These are phyloP conservation scores for Neofusicoccum cordaticola DNA, from an alignment of 2,329 filamentous ascomycete species.

Conservation along the genomic window DNA sequence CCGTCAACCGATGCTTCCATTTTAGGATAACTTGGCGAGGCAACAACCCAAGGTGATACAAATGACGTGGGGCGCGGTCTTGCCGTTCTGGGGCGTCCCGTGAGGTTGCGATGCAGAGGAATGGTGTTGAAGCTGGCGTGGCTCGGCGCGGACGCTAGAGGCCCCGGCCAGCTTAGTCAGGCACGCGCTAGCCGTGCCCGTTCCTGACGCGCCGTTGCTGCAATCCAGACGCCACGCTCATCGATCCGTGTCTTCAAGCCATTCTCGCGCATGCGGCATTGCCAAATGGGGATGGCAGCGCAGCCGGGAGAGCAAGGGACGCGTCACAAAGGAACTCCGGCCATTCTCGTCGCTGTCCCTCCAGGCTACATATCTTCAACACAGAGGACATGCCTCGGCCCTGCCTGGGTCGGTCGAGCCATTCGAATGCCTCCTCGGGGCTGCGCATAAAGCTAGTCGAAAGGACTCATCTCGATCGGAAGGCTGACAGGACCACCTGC, in stretches of 20 bases:
- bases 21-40: neutral
- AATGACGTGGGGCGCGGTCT: neutral
- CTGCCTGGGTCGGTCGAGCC: neutral
- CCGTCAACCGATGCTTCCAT: neutral
- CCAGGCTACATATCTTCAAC: neutral
- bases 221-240: neutral
- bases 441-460: neutral
- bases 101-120: neutral
- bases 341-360: neutral
- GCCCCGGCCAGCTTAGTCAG: neutral
- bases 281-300: neutral
- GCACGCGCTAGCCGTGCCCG: neutral
- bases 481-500: neutral
- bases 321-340: too few species aligned
- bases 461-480: neutral
- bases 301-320: neutral
- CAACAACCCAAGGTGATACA: neutral
- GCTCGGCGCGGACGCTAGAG: neutral
- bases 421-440: neutral
- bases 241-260: neutral
- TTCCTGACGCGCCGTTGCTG: neutral
- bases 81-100: neutral
- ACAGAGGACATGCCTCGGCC: neutral
- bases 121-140: neutral
- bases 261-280: neutral